Percentiles rank a stretch among this genome's conserved stretches.
Evolutionary conservation across 192 early-diverging fungal genomes (phyloP).

Genomic region (Dispira simplex): DNA sequence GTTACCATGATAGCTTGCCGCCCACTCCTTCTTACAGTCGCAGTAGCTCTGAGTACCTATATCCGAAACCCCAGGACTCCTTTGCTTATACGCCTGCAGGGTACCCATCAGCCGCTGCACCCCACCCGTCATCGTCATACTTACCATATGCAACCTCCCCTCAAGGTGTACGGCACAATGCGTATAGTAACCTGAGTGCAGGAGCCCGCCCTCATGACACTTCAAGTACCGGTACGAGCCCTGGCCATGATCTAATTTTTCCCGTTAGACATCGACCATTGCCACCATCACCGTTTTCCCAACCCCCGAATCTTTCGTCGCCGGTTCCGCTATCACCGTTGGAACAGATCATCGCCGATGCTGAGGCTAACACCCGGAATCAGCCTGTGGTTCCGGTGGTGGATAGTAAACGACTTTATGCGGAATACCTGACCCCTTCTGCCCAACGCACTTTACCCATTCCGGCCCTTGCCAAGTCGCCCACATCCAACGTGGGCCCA

Average conservation of each 20-base stretch:
- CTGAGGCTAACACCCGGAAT: neutral
- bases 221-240: neutral
- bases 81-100: too few relatives aligned
- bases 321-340: neutral
- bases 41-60: too few relatives aligned
- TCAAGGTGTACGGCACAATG: too few relatives aligned
- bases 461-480: neutral
- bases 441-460: neutral
- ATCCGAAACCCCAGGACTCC: too few relatives aligned
- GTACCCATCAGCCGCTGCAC: too few relatives aligned
- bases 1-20: too few relatives aligned
- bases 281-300: conserved; percentile 9
- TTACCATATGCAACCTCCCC: too few relatives aligned
- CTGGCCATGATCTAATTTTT: neutral
- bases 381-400: neutral
- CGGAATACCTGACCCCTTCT: neutral
- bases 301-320: neutral
- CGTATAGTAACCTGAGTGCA: too few relatives aligned
- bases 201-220: too few relatives aligned
- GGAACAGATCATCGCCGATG: neutral
- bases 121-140: too few relatives aligned
- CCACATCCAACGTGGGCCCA: neutral
- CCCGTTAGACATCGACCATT: conserved; percentile 1
- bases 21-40: too few relatives aligned
- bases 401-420: neutral